These are phyloP conservation scores for Boechera stricta DNA, from an alignment of 345 rosid species.

Conservation along the genomic window DNA sequence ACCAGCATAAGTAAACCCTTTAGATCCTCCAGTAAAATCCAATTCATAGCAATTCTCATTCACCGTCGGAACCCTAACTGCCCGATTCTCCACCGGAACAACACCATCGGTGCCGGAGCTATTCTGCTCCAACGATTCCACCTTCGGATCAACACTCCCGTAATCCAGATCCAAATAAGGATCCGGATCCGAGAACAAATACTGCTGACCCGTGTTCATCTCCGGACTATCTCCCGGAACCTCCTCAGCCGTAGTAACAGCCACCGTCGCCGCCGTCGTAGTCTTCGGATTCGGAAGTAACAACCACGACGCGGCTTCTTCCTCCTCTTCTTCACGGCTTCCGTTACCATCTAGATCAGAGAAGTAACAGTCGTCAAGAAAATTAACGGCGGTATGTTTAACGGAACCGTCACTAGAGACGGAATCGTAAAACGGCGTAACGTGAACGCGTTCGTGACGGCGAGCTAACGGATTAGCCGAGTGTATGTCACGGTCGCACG, in stretches of 20 bases:
- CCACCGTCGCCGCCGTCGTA: background rate
- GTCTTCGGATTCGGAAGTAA: conserved; percentile 69
- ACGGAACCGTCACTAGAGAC: conserved; percentile 44
- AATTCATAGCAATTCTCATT: conserved; percentile 63
- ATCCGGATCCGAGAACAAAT: conserved; percentile 69
- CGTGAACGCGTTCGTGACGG: conserved; percentile 89
- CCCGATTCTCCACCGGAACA: conserved; percentile 69
- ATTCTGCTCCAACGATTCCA: conserved; percentile 72
- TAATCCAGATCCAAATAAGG: conserved; percentile 81
- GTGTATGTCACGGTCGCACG: conserved; percentile 98
- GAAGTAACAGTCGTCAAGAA: conserved; percentile 65
- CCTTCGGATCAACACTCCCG: conserved; percentile 62
- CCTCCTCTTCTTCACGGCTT: conserved; percentile 74
- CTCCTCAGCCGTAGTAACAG: background rate
- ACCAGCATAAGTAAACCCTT: conserved; percentile 50
- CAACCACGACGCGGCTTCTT: conserved; percentile 96
- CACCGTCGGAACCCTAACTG: conserved; percentile 47
- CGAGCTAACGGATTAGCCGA: conserved; percentile 92
- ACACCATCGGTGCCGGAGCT: conserved; percentile 89
- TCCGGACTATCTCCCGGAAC: conserved; percentile 53
- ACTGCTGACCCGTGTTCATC: conserved; percentile 70
- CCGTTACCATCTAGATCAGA: conserved; percentile 54
- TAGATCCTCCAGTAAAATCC: conserved; percentile 60
- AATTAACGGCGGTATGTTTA: conserved; percentile 55
- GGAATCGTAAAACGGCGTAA: conserved; percentile 76